Percentiles rank a stretch among this genome's conserved stretches.
These are phyloP conservation scores for Backusella psychrophila DNA, from an alignment of 192 early-diverging fungal species.

Conservation along the genomic window DNA sequence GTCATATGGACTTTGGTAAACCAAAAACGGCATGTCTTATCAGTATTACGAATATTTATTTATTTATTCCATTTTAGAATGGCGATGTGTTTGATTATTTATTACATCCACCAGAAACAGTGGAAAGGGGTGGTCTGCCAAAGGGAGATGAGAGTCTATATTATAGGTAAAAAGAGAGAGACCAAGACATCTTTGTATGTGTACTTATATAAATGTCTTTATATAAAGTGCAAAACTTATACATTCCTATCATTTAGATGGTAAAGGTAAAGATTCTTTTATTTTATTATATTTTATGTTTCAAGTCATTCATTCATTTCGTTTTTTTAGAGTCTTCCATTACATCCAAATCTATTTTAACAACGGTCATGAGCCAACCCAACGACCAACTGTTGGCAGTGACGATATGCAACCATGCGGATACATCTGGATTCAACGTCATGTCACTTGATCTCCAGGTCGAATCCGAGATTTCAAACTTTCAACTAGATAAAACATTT, in stretches of 20 bases:
- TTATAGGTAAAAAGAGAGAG: constrained; percentile 23
- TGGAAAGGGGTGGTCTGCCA: not conserved
- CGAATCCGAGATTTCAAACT: not conserved
- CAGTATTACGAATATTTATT: not conserved
- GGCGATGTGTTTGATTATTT: constrained; percentile 37
- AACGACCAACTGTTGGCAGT: not conserved
- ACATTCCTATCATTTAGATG: constrained; percentile 3
- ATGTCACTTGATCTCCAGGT: not conserved
- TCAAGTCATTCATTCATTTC: not conserved
- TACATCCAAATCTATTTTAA: not conserved
- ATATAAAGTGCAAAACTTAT: constrained; percentile 10
- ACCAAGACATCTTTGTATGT: not conserved
- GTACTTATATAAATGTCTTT: not conserved
- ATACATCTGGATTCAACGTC: not conserved
- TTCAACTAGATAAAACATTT: constrained; percentile 27
- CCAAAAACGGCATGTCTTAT: not conserved
- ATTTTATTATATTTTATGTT: not conserved
- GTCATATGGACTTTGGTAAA: constrained; percentile 48
- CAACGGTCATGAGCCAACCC: not conserved
- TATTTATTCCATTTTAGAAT: constrained; percentile 18
- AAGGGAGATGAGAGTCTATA: constrained; percentile 24
- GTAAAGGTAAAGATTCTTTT: not conserved
- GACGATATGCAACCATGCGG: not conserved
- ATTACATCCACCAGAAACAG: constrained; percentile 22
- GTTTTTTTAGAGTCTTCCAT: not conserved